Evolutionary conservation across 371 early-diverging fungal species (phyloP).

Genomic region (Fennellomyces sp.): DNA sequence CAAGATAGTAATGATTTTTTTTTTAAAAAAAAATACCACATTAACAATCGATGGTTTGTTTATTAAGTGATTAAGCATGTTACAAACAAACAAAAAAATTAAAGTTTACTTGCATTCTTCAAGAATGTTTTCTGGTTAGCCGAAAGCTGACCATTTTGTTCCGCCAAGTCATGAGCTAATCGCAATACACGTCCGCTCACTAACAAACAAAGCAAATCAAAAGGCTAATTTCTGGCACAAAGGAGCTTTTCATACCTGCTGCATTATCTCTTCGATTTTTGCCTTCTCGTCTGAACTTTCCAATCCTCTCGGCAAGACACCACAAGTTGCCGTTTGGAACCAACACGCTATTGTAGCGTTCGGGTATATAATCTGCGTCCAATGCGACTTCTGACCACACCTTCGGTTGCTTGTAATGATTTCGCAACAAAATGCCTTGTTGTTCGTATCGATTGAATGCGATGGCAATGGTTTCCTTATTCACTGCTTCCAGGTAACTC

Average conservation of each 20-base stretch:
- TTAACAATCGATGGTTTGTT: too few species aligned
- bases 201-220: background rate
- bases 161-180: conserved; percentile 30
- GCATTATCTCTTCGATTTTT: conserved; percentile 88
- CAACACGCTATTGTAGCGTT: conserved; percentile 51
- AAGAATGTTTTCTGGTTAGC: conserved; percentile 20
- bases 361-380: conserved; percentile 57
- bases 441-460: conserved; percentile 74
- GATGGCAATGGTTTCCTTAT: conserved; percentile 82
- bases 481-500: conserved; percentile 82
- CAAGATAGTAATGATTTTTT: too few species aligned
- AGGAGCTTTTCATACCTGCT: conserved; percentile 52
- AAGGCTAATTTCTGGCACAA: background rate
- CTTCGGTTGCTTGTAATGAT: conserved; percentile 46
- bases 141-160: conserved; percentile 23
- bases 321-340: conserved; percentile 71
- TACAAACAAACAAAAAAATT: too few species aligned
- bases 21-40: too few species aligned
- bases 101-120: conserved; percentile 10
- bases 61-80: too few species aligned
- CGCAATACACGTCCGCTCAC: conserved; percentile 37
- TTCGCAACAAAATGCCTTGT: conserved; percentile 62
- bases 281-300: conserved; percentile 84
- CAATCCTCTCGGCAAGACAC: conserved; percentile 84
- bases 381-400: conserved; percentile 54